Base-by-base conservation (phyloP, 2,329 filamentous ascomycete species). In the Fusarium haematococcum region DNA sequence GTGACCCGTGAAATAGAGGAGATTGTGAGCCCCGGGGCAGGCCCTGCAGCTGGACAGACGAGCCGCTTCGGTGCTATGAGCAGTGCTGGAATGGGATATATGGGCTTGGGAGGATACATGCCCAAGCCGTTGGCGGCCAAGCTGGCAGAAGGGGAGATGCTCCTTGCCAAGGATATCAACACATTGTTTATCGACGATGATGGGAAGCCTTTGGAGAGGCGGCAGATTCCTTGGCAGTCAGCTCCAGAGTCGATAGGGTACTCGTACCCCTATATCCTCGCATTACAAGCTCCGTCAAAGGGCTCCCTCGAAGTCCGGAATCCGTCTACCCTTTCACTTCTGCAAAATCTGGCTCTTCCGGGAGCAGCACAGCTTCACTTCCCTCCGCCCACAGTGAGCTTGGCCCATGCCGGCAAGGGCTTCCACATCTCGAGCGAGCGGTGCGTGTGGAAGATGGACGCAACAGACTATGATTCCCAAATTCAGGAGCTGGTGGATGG, bases 121-220 rank as follows among this genome's bases (percentile, higher is more conserved):
- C 96, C 97, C 2, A 97, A 94, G 79, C 97, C 97, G 8, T 88
- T 99, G 77, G 94, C 94, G 7, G 92, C 95, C 7, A 93, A 93
- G 76, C 87, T 99, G 14, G 90, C 91, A 4, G 94, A 97, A 73
- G 94, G 94, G 6, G 91, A 98, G 83, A 90, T 98, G 81, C 85
- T 99, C 68, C 88, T 99, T n/a, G 95, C 96, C n/a, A 98, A 97
- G 82, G 97, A 99, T 77, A 95, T 98, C 78, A 97, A 98, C 81
- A 97, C 95, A 1, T 86, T 98, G 62, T 99, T 99, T 81, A 93
- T 98, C 75, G 93, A 97, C 67, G 90, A 93, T 13, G 89, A 95
- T 33, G 97, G 95, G 6, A 95, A 95, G 75, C 89, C 95, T 0
- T 81, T 97, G 37, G 93, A 95, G 52, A 94, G 94, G 82, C 89